These are phyloP conservation scores for Zasmidium citrigriseum DNA, from an alignment of 2,329 filamentous ascomycete species.

Conservation along the genomic window DNA sequence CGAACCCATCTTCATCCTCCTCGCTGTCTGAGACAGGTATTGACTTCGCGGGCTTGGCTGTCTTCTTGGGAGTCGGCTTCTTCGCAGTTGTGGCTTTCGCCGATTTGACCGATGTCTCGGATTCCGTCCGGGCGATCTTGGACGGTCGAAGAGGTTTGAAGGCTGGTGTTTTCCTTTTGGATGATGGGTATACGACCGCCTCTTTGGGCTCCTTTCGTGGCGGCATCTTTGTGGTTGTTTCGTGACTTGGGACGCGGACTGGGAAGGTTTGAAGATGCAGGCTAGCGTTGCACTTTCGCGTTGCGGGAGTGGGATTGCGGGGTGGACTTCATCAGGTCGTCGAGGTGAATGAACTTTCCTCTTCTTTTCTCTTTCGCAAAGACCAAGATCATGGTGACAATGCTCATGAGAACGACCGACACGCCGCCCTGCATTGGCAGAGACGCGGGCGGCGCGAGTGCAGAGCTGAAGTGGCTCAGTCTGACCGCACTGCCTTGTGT, in stretches of 20 bases:
- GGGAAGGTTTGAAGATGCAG: background rate
- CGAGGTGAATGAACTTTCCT: too few species aligned
- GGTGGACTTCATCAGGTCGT: too few species aligned
- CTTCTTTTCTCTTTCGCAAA: too few species aligned
- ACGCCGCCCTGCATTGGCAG: too few species aligned
- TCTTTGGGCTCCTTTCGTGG: conserved; percentile 36
- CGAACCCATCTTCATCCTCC: conserved; percentile 18
- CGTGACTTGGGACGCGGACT: background rate
- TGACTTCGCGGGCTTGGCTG: background rate
- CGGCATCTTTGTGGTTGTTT: conserved; percentile 23
- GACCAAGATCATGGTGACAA: too few species aligned
- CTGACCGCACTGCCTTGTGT: too few species aligned
- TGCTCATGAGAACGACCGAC: too few species aligned
- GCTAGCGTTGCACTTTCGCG: background rate
- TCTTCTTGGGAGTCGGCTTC: conserved; percentile 10
- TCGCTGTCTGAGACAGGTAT: conserved; percentile 14
- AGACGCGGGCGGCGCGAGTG: too few species aligned
- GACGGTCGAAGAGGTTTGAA: conserved; percentile 36
- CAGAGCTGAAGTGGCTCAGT: too few species aligned
- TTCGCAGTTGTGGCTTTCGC: conserved; percentile 10
- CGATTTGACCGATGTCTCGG: conserved; percentile 19
- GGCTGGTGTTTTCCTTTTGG: conserved; percentile 34
- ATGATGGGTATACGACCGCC: conserved; percentile 34
- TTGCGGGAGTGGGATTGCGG: too few species aligned
- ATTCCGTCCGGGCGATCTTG: conserved; percentile 41